Base-by-base conservation (phyloP, 1,284 basidiomycete genomes). In the Cryptococcus sp. region DNA sequence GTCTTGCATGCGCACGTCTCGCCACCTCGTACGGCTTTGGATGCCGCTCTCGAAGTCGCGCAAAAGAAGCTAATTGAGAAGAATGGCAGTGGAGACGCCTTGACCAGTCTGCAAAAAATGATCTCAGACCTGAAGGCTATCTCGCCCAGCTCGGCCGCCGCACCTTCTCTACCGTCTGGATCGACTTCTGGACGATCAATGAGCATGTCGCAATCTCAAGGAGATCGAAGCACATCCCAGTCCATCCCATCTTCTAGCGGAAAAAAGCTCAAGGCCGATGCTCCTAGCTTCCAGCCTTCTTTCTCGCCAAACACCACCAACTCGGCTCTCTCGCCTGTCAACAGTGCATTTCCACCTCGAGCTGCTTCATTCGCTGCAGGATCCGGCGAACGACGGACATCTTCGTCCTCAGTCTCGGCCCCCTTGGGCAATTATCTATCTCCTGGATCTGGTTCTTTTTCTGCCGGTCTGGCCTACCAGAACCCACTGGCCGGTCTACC, bases 241-340 rank as follows among this genome's bases (percentile, higher is more conserved):
- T 24, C 54, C 1, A 59, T 64, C 42, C 57, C 61, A 3, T 45
- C 52, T 11, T 36, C 48, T 11, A 52, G 47, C 11, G 31, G 57
- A 21, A 70, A 67, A 31, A 70, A 70, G 52, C 60, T 75, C 56
- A 74, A 75, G 55, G 69, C 73, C 14, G 72, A 74, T 52, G 73
- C 73, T 2, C 70, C 70, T n/a, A 68, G 62, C 41, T 75, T 75
- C 41, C 72, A 69, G 1, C 73, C 73, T 24, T 67, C 66, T 23
- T 63, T 64, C 52, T 41, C 39, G 9, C 39, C 39, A 7, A 19
- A 19, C 11, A 19, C 39, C 9, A 10, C 39, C 55, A 62, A 34
- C 32, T 58, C 32, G n/a, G 56, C 66, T n/a, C 49, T 60, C 36
- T 69, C 69, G 2, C 67, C 68, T 3, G 55, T 54, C 57, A 7